phyloP scores from a whole-genome alignment of 345 rosid species.

The Garcia nutans region DNA sequence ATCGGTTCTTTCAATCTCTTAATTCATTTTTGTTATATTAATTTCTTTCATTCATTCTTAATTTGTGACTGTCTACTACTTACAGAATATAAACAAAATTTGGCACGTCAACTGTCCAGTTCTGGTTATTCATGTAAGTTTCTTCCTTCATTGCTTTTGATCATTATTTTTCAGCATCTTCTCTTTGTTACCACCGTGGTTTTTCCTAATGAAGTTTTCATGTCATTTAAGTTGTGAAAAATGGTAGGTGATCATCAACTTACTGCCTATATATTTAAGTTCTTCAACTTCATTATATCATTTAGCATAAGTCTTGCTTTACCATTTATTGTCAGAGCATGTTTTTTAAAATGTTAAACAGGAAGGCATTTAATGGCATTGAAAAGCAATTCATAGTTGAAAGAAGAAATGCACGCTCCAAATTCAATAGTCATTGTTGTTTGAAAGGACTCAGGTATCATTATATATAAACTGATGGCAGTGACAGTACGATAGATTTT shows the following conservation, averaged over 20 bases:
- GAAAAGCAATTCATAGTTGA: too few species aligned
- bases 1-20: background rate
- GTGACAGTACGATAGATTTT: background rate
- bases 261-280: too few species aligned
- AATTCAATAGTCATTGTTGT: too few species aligned
- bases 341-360: too few species aligned
- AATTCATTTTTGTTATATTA: slow-evolving; percentile 4
- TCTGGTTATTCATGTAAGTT: slow-evolving; percentile 92
- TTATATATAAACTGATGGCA: background rate
- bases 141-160: slow-evolving; percentile 4
- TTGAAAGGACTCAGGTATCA: background rate
- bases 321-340: too few species aligned
- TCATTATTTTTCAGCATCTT: background rate
- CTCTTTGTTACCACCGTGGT: background rate
- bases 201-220: background rate
- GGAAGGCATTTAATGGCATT: too few species aligned
- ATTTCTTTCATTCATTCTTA: background rate
- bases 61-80: slow-evolving; percentile 14
- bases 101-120: slow-evolving; percentile 82
- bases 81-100: slow-evolving; percentile 97
- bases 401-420: too few species aligned
- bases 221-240: background rate
- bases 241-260: too few species aligned
- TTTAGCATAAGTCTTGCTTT: too few species aligned
- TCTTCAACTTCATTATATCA: too few species aligned